Evolutionary conservation across 179 eudicot genomes (phyloP), one percentile per base, ranked within the genome.

Genomic region (Nepenthes alata): DNA sequence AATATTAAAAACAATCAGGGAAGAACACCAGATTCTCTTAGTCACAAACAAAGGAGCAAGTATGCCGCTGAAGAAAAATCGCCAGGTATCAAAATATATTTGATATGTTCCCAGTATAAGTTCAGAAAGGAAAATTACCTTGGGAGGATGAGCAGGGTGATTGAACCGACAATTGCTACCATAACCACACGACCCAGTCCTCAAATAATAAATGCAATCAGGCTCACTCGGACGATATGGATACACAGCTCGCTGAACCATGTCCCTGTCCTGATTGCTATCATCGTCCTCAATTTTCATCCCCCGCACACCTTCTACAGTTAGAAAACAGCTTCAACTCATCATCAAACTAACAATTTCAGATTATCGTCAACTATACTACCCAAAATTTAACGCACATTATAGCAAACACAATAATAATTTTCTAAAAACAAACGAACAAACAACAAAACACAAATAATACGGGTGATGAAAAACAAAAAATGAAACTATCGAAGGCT

Each of bases 161-260:
- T 89, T 89, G 66, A 77, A 89, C 41, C 80, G 80, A 64, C 96
- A 89, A 67, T 69, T 75, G 70, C 58, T 58, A 53, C 86, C 96
- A 75, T 82, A 89, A 16, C 81, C 83, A 79, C 96, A 89, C 16
- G 57, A 47, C 11, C 95, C 89, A 61, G 81, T 83, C 69, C 81
- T 82, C 53, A 83, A 35, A 69, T 69, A 89, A 70, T 69, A 76
- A 9, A 67, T 55, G 62, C 96, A 87, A 68, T 89, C 87, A 2
- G 91, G 91, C 58, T 84, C 89, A 2, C 87, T 85, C 0, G 84
- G 89, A 48, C 91, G 85, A 62, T 73, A 78, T 4, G 95, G 95
- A 59, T 81, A 87, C 69, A 14, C 25, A 36, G n/a, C 37, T 35
- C 3, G n/a, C 37, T 60, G 11, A 45, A n/a, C 56, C 59, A 36